Percentiles rank a stretch among this genome's conserved stretches.
Conservation (phyloP, 2,329 filamentous ascomycete genomes). For the Claviceps capensis region DNA sequence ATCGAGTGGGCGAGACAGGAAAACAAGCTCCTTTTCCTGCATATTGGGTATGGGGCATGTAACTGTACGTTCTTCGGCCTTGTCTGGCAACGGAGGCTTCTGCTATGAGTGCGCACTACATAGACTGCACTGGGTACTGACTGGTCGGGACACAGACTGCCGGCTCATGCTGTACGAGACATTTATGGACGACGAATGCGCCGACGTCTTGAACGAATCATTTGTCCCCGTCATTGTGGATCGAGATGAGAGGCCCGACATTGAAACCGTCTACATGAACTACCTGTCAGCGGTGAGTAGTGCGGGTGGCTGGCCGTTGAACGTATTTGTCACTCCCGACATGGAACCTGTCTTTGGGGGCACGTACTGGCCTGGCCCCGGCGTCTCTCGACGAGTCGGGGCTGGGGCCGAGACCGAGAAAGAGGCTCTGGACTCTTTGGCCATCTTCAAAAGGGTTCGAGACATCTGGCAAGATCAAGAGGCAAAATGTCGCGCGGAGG, state of each 20-base stretch:
- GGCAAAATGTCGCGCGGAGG: conserved; percentile 67
- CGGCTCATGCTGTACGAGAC: conserved; percentile 90
- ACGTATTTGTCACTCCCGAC: conserved; percentile 90
- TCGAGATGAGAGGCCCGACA: conserved; percentile 82
- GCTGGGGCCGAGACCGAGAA: conserved; percentile 31
- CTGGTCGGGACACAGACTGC: conserved; percentile 39
- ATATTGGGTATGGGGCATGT: conserved; percentile 89
- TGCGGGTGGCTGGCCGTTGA: conserved; percentile 85
- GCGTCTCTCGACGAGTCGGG: conserved; percentile 28
- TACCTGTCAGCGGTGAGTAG: conserved; percentile 90
- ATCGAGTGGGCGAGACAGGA: conserved; percentile 63
- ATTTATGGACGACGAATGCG: conserved; percentile 72
- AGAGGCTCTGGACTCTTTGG: conserved; percentile 64
- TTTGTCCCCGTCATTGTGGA: conserved; percentile 92
- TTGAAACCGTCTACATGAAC: conserved; percentile 96
- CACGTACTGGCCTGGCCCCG: conserved; percentile 86
- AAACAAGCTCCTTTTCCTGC: conserved; percentile 84
- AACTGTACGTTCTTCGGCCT: conserved; percentile 53
- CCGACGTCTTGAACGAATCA: conserved; percentile 65
- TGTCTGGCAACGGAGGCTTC: not conserved
- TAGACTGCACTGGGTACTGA: conserved; percentile 10
- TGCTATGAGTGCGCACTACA: not conserved
- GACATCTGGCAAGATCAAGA: conserved; percentile 73
- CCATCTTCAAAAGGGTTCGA: conserved; percentile 66
- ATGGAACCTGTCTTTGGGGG: conserved; percentile 91